Evolutionary conservation across 768 basidiomycete genomes (phyloP).

Genomic region (Rhodotorula diobovata): DNA sequence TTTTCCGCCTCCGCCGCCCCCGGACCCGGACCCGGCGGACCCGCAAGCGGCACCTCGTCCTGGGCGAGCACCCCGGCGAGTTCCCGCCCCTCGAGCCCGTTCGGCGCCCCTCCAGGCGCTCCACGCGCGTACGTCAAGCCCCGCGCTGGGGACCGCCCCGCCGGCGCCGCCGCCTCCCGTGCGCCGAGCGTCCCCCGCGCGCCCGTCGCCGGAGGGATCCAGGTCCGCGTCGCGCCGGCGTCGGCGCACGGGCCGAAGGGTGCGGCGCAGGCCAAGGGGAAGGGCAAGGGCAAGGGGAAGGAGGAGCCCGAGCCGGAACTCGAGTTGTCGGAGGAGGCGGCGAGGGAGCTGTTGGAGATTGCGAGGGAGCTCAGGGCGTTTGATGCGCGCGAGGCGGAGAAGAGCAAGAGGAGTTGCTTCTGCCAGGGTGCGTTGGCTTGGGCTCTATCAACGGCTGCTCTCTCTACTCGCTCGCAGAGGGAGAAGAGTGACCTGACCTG

Average conservation of each 20-base stretch:
- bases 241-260: no score
- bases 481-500: neutral
- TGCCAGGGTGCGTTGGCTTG: slow-evolving; percentile 16
- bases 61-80: neutral
- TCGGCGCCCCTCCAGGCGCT: neutral
- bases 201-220: neutral
- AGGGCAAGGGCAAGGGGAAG: slow-evolving; percentile 9
- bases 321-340: slow-evolving; percentile 10
- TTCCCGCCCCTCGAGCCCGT: neutral
- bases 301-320: neutral
- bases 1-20: neutral
- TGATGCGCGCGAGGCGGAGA: neutral
- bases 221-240: neutral
- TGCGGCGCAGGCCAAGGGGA: neutral
- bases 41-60: neutral
- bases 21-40: neutral
- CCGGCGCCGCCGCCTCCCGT: neutral
- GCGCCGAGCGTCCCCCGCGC: neutral
- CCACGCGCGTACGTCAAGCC: slow-evolving; percentile 17
- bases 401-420: slow-evolving; percentile 12
- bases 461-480: neutral
- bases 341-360: neutral
- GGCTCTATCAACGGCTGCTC: neutral
- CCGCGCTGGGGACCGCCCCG: no score
- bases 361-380: slow-evolving; percentile 11